Evolutionary conservation across 169 alveolate species (phyloP).

Genomic region (Theileria annulata): DNA sequence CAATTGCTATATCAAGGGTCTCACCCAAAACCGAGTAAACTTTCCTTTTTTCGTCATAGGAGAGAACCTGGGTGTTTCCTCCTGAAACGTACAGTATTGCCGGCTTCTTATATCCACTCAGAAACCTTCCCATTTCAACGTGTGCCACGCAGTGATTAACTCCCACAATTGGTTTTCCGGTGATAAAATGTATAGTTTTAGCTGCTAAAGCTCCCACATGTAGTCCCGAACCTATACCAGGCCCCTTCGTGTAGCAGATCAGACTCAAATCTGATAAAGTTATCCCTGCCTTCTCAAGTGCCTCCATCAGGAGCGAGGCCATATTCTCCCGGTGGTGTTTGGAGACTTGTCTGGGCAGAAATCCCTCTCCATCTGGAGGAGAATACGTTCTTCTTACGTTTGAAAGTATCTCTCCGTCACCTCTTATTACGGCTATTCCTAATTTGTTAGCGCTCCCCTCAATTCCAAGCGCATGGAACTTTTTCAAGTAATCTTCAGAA

Average conservation of each 20-base stretch:
- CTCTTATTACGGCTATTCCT: constrained; percentile 94
- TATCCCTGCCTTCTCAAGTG: constrained; percentile 87
- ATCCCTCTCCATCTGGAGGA: constrained; percentile 99
- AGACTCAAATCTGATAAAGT: constrained; percentile 81
- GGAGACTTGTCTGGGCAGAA: constrained; percentile 96
- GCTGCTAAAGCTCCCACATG: constrained; percentile 96
- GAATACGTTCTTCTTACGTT: constrained; percentile 94
- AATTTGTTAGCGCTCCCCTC: constrained; percentile 98
- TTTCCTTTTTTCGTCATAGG: constrained; percentile 78
- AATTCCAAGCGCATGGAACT: constrained; percentile 88
- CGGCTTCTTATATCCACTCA: constrained; percentile 92
- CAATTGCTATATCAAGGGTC: constrained; percentile 98
- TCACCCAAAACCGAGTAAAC: constrained; percentile 97
- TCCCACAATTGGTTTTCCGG: constrained; percentile 93
- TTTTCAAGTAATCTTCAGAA: constrained; percentile 7
- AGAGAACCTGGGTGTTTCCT: constrained; percentile 96
- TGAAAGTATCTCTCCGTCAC: constrained; percentile 90
- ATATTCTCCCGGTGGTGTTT: constrained; percentile 93
- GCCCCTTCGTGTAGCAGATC: constrained; percentile 97
- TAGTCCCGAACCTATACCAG: constrained; percentile 99
- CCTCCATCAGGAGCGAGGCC: constrained; percentile 83
- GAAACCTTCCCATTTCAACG: constrained; percentile 98
- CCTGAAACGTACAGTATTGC: constrained; percentile 97
- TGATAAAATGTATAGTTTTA: constrained; percentile 89
- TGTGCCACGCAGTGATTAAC: constrained; percentile 99